Base-by-base conservation (phyloP, 805 yeast species). In the Saccharomycopsis synnaedendra region DNA sequence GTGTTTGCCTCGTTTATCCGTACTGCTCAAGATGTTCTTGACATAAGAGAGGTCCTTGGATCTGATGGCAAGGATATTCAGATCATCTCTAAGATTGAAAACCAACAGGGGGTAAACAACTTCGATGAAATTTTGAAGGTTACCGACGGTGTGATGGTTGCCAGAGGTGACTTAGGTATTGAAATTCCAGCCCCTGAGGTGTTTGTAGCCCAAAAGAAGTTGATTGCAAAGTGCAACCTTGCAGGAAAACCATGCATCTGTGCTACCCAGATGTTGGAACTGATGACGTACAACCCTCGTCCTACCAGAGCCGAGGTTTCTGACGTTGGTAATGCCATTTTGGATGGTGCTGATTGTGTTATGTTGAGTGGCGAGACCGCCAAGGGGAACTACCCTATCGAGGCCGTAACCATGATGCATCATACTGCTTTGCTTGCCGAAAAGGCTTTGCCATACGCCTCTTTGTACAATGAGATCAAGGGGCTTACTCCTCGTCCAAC, bases 311-410 rank as follows among this genome's bases (percentile, higher is more conserved):
- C 98, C 59, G 98, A 93, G 75, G 98, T 93, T 54, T 83, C 95
- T 49, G 98, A 93, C 70, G 98, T 93, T 56, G 98, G 98, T 74
- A 93, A 93, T 72, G 98, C 98, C 60, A 85, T 93, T 58, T 78
- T 93, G 66, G 98, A 93, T 65, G 98, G 98, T 73, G 97, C 97
- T 63, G 98, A 93, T 76, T 93, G 98, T 85, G 97, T 93, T 67
- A 93, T 93, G 98, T 80, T 93, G 68, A 85, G 95, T 50, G 98
- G 98, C 69, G 98, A 93, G 76, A 93, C 98, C 61, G 98, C 98
- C 64, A 93, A 93, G 82, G 98, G 98, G 76, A 80, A 81, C 78
- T 93, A 93, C 77, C 98, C 98, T 68, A 69, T 82, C 55, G 95
- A 93, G 76, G 96, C 98, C 55, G 98, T 93, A 57, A 76, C 89